These are phyloP conservation scores for Leucogyrophana mollusca DNA, from an alignment of 768 basidiomycete genomes.

Conservation along the genomic window DNA sequence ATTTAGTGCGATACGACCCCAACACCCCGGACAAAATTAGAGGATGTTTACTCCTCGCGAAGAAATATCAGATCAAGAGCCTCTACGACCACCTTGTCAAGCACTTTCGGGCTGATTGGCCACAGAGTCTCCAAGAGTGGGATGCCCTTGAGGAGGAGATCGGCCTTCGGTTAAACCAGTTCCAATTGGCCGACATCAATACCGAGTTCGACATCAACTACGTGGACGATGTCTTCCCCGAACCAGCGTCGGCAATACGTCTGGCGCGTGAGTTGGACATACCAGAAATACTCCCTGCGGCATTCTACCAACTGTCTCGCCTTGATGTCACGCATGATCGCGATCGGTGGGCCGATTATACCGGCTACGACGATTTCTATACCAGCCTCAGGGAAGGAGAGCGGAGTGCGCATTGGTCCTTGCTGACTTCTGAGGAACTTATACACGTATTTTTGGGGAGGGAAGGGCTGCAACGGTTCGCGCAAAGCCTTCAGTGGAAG, in stretches of 20 bases:
- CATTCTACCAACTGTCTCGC: slow-evolving; percentile 46
- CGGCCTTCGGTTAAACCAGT: not conserved
- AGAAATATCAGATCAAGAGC: slow-evolving; percentile 35
- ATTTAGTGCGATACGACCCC: too few relatives aligned
- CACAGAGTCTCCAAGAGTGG: slow-evolving; percentile 23
- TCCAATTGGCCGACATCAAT: not conserved
- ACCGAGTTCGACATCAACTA: slow-evolving; percentile 2
- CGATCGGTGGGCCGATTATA: too few relatives aligned
- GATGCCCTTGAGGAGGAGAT: slow-evolving; percentile 7
- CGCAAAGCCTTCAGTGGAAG: too few relatives aligned
- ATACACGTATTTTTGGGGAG: too few relatives aligned
- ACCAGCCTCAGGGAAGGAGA: too few relatives aligned
- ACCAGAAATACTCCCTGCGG: slow-evolving; percentile 43
- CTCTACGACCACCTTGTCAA: slow-evolving; percentile 29
- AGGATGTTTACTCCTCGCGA: slow-evolving; percentile 32
- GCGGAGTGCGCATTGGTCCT: too few relatives aligned
- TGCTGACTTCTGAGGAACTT: too few relatives aligned
- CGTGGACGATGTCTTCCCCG: slow-evolving; percentile 9
- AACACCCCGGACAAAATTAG: too few relatives aligned
- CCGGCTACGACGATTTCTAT: too few relatives aligned
- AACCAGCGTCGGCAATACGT: slow-evolving; percentile 32
- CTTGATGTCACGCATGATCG: too few relatives aligned
- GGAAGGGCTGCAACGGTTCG: too few relatives aligned
- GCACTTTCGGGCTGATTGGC: slow-evolving; percentile 35
- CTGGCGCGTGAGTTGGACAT: slow-evolving; percentile 42